These are phyloP conservation scores for Crithidia expoeki DNA, from an alignment of 208 protist species.

Conservation along the genomic window DNA sequence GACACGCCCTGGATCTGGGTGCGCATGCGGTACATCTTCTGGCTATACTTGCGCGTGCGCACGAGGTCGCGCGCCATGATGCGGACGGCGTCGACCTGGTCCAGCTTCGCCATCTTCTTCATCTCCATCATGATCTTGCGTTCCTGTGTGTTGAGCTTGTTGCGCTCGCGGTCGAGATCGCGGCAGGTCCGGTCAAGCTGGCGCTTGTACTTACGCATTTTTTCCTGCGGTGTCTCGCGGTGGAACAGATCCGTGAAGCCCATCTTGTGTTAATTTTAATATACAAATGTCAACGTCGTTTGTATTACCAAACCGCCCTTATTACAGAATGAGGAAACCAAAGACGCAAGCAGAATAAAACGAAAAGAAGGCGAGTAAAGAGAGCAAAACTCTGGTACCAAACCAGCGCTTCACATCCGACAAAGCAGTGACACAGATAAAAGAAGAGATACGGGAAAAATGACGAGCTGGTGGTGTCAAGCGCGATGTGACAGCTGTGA, in stretches of 20 bases:
- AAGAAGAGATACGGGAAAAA: no score
- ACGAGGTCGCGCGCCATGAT: constrained; percentile 99
- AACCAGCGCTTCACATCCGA: no score
- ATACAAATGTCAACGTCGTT: no score
- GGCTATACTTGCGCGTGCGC: constrained; percentile 93
- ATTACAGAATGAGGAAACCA: no score
- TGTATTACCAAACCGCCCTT: no score
- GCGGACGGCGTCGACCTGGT: constrained; percentile 95
- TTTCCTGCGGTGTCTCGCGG: constrained; percentile 91
- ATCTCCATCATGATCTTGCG: constrained; percentile 97
- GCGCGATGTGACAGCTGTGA: no score
- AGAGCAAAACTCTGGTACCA: no score
- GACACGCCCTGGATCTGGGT: constrained; percentile 96
- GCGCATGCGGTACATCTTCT: constrained; percentile 98
- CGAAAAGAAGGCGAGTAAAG: no score
- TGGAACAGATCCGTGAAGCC: constrained; percentile 73
- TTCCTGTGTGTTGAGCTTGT: constrained; percentile 94
- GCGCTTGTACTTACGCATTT: constrained; percentile 97
- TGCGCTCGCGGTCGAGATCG: constrained; percentile 96
- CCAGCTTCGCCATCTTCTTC: constrained; percentile 96
- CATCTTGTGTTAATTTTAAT: constrained; percentile 34
- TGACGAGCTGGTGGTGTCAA: no score
- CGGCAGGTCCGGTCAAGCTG: constrained; percentile 93
- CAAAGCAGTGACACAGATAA: no score
- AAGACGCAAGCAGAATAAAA: no score